A percentile compares a stretch with the other conserved stretches of the same genome.
Evolutionary conservation across 176 grass and related monocot genomes (phyloP).

Genomic region (Avena atlantica): DNA sequence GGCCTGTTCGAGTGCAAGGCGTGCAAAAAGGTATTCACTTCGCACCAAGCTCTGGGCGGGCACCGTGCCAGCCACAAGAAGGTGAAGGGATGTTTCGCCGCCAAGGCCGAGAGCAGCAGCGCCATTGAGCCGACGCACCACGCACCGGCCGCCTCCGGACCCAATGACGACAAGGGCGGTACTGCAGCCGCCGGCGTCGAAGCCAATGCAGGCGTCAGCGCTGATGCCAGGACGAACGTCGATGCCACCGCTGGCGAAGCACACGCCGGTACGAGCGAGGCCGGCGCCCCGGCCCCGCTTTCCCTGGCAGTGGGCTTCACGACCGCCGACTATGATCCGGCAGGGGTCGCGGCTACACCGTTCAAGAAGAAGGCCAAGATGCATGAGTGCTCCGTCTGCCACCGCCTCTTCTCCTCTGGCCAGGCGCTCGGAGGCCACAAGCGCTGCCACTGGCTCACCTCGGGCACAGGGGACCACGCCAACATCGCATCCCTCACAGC

Average conservation of each 20-base stretch:
- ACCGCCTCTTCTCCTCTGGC: constrained; percentile 83
- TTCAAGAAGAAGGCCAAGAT: constrained; percentile 79
- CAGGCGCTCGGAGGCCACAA: constrained; percentile 96
- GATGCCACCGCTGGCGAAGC: neutral
- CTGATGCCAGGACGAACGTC: neutral
- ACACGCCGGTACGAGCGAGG: constrained; percentile 21
- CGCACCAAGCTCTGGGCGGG: constrained; percentile 85
- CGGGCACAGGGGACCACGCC: constrained; percentile 46
- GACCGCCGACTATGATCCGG: constrained; percentile 33
- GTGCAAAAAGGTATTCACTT: constrained; percentile 93
- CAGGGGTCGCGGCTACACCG: neutral
- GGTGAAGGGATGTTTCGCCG: constrained; percentile 81
- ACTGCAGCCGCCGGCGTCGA: neutral
- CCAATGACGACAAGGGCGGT: constrained; percentile 1
- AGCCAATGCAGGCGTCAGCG: neutral
- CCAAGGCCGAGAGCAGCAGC: constrained; percentile 35
- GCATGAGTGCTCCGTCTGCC: constrained; percentile 91
- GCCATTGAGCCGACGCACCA: neutral
- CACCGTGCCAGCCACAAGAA: constrained; percentile 96
- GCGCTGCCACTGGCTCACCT: constrained; percentile 86
- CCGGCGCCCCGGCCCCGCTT: neutral
- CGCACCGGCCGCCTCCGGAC: neutral
- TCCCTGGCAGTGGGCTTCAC: constrained; percentile 48
- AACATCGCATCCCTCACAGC: constrained; percentile 43
- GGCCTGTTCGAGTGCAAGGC: constrained; percentile 87